phyloP scores from a whole-genome alignment of 371 early-diverging fungal species.

The Umbelopsis sp. region DNA sequence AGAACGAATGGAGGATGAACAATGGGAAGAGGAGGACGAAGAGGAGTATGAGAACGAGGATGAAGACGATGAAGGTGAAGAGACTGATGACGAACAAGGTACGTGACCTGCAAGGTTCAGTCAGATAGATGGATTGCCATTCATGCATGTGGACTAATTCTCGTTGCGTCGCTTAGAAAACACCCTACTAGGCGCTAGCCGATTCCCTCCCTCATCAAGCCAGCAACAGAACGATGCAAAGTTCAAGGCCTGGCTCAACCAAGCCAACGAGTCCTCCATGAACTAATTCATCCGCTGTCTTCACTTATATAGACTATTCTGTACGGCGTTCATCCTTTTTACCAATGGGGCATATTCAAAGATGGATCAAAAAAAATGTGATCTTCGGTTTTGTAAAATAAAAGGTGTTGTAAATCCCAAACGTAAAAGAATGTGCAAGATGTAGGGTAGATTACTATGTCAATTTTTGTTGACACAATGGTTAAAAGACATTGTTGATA shows the following conservation, averaged over 20 bases:
- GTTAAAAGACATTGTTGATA: slow-evolving; percentile 2
- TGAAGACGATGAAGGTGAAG: slow-evolving; percentile 37
- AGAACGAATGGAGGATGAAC: slow-evolving; percentile 28
- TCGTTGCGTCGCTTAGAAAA: slow-evolving; percentile 21
- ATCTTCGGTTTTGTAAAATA: slow-evolving; percentile 10
- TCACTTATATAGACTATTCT: neutral
- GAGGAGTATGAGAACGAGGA: slow-evolving; percentile 43
- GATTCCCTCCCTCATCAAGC: slow-evolving; percentile 44
- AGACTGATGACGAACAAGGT: slow-evolving; percentile 20
- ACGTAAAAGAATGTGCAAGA: no score
- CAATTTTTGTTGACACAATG: no score
- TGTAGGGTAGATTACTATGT: no score
- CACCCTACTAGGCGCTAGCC: slow-evolving; percentile 41
- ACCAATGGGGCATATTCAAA: neutral
- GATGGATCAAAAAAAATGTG: no score
- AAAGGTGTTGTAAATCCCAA: neutral
- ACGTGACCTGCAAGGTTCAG: neutral
- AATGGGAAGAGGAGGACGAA: slow-evolving; percentile 35
- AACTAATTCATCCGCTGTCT: neutral
- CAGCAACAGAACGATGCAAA: slow-evolving; percentile 42
- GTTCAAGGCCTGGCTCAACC: slow-evolving; percentile 40
- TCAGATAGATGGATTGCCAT: no score
- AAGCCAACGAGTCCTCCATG: slow-evolving; percentile 23
- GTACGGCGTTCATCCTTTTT: neutral
- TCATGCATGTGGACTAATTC: no score